Base-by-base conservation (phyloP, 2,329 filamentous ascomycete genomes). In the Rhynchosporium graminicola region DNA sequence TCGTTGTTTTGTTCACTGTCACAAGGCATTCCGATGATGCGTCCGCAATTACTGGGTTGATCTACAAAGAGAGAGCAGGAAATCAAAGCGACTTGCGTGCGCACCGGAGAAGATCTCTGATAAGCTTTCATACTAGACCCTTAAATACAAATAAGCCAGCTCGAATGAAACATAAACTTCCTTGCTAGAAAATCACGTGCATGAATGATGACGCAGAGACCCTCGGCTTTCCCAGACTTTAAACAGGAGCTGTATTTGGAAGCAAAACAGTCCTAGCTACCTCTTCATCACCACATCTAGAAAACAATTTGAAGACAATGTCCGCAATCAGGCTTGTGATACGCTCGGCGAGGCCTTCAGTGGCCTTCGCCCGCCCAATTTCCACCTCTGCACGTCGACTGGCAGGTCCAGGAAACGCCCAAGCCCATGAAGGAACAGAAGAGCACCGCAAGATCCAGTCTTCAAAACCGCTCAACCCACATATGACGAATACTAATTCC, bases 401-500 rank as follows among this genome's bases (percentile, higher is more conserved):
- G 56, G 66, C 67, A 31, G 65, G 70, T 7, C 65, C 72, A 20
- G 68, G 71, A 31, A 74, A 73, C 42, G 68, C 72, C 26, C 61
- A 69, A 61, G 76, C 74, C 65, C 80, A 83, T 63, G 80, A 83
- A 67, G 86, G 79, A 10, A 79, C 80, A 28, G 76, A 80, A 59
- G 78, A 79, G 55, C 81, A 85, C 72, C 80, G 84, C 67, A 80
- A 83, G 68, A 77, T 77, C 64, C 84, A 87, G 74, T 81, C 75
- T 36, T 78, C 82, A 64, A 87, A 83, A 76, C 77, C 81, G 1
- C 73, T 83, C 36, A 87, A 87, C 68, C 85, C 83, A 26, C 82
- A 85, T 69, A 76, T 88, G 73, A 86, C 86, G 38, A 87, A 87
- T 74, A 86, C 84, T 0, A 87, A 79, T 58, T 87, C 84, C 8